phyloP scores from a whole-genome alignment of 2,329 filamentous ascomycete genomes.

The Periconia sp. region DNA sequence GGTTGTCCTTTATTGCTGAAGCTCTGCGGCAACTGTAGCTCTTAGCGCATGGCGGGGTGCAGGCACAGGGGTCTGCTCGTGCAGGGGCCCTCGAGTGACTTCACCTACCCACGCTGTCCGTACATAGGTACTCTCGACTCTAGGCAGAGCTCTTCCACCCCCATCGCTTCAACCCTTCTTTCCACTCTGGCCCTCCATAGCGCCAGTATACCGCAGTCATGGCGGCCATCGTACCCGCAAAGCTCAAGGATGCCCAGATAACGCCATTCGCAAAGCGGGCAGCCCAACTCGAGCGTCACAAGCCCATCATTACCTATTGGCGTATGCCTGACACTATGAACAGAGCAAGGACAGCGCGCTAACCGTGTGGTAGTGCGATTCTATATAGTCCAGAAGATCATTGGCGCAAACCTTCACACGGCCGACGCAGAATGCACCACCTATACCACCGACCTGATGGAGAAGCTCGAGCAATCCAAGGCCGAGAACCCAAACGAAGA shows the following conservation, averaged over 20 bases:
- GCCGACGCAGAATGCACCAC: constrained; percentile 76
- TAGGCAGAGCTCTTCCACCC: no score
- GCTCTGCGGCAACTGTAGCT: constrained; percentile 18
- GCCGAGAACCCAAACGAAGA: constrained; percentile 76
- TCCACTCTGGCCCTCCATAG: constrained; percentile 2
- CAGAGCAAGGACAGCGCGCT: no score
- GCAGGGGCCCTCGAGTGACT: neutral
- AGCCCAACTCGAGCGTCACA: constrained; percentile 79
- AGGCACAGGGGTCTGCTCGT: constrained; percentile 11
- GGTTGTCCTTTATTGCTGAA: constrained; percentile 27
- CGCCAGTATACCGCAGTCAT: constrained; percentile 64
- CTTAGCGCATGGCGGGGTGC: constrained; percentile 25
- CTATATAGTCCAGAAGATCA: constrained; percentile 90
- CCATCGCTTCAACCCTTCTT: neutral
- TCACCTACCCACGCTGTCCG: no score
- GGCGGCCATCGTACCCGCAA: constrained; percentile 73
- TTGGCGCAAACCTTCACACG: constrained; percentile 79
- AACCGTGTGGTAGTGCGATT: constrained; percentile 41
- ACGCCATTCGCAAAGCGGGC: constrained; percentile 84
- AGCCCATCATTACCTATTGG: constrained; percentile 93
- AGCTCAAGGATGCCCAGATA: constrained; percentile 81
- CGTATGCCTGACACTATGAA: constrained; percentile 66
- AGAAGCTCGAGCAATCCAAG: constrained; percentile 86
- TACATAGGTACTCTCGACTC: no score
- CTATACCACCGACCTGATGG: constrained; percentile 86